These are phyloP conservation scores for Halophytophthora batemanensis DNA, from an alignment of 352 stramenopile species.

Conservation along the genomic window DNA sequence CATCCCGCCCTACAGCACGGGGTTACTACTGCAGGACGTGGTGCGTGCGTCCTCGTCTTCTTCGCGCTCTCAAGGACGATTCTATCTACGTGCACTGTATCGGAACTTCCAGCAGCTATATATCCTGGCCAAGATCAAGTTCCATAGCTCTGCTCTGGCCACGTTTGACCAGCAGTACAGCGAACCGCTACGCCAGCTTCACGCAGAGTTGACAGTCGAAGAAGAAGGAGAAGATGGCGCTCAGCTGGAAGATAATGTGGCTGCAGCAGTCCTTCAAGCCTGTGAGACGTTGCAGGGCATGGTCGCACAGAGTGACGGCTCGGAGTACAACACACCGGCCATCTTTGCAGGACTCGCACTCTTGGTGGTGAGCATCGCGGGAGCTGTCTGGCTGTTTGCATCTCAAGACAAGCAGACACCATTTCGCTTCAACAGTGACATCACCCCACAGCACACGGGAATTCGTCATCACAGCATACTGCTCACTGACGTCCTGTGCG, in stretches of 20 bases:
- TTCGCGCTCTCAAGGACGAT: neutral
- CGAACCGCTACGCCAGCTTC: slow-evolving; percentile 17
- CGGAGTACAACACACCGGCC: slow-evolving; percentile 56
- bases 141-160: slow-evolving; percentile 22
- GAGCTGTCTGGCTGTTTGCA: slow-evolving; percentile 17
- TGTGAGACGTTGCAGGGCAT: slow-evolving; percentile 49
- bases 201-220: slow-evolving; percentile 7
- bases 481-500: slow-evolving; percentile 10
- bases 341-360: slow-evolving; percentile 38
- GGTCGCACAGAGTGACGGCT: slow-evolving; percentile 64
- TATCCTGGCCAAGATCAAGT: slow-evolving; percentile 44
- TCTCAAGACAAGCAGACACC: neutral
- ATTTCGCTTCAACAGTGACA: too few species aligned
- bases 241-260: slow-evolving; percentile 7
- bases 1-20: slow-evolving; percentile 68
- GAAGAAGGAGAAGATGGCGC: neutral
- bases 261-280: slow-evolving; percentile 23
- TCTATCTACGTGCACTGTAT: slow-evolving; percentile 37
- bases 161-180: slow-evolving; percentile 33
- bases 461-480: too few species aligned
- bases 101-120: slow-evolving; percentile 65
- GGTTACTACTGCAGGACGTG: slow-evolving; percentile 60
- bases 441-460: too few species aligned
- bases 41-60: slow-evolving; percentile 27
- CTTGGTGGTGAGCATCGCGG: slow-evolving; percentile 36